phyloP scores from a whole-genome alignment of 495 filamentous ascomycete genomes.

The Beverwykella pulmonaria region DNA sequence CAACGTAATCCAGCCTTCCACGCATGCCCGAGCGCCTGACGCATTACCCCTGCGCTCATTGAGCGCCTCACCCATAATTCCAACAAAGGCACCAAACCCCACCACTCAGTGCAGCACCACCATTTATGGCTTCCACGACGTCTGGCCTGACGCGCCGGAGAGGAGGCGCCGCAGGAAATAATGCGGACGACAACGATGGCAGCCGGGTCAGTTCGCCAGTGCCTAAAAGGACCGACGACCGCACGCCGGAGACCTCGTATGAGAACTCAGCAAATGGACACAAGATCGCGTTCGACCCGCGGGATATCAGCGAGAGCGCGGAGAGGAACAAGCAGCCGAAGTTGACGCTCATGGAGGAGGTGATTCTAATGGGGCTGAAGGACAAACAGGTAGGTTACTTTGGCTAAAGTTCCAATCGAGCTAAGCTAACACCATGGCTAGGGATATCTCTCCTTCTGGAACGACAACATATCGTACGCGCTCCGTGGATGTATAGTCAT shows the following conservation, averaged over 20 bases:
- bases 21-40: slow-evolving; percentile 28
- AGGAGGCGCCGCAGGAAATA: slow-evolving; percentile 65
- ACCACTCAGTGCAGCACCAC: slow-evolving; percentile 19
- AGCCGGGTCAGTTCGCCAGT: slow-evolving; percentile 72
- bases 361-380: slow-evolving; percentile 90
- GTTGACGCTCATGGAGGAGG: slow-evolving; percentile 97
- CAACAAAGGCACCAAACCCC: slow-evolving; percentile 29
- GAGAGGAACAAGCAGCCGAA: slow-evolving; percentile 98
- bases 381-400: slow-evolving; percentile 82
- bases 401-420: background rate
- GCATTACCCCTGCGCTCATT: slow-evolving; percentile 29
- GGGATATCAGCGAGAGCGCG: slow-evolving; percentile 95
- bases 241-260: slow-evolving; percentile 84
- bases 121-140: slow-evolving; percentile 36
- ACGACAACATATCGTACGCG: slow-evolving; percentile 98
- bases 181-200: slow-evolving; percentile 58
- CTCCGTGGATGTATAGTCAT: slow-evolving; percentile 97
- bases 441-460: slow-evolving; percentile 99
- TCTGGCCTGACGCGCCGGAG: slow-evolving; percentile 74
- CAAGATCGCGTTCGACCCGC: slow-evolving; percentile 96
- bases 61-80: slow-evolving; percentile 22
- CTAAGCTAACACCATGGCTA: slow-evolving; percentile 43
- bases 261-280: slow-evolving; percentile 94
- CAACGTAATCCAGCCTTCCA: slow-evolving; percentile 5
- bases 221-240: slow-evolving; percentile 63